Evolutionary conservation across 805 yeast species (phyloP).

Genomic region (Candida rishiriensis): DNA sequence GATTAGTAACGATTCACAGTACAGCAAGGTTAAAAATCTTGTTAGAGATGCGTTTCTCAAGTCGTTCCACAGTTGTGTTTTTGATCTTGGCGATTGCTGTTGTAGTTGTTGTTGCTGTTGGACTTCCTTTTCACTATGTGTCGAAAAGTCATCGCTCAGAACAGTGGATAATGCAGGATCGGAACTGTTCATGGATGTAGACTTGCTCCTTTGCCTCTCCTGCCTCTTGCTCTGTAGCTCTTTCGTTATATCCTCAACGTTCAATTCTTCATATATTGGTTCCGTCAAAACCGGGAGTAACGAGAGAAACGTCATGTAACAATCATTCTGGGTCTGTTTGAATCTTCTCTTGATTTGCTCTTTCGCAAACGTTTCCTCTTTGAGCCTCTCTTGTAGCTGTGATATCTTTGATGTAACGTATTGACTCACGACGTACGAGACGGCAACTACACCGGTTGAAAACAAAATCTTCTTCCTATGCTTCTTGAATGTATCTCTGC

Average conservation of each 20-base stretch:
- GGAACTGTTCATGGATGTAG: constrained; percentile 5
- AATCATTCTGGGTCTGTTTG: constrained; percentile 88
- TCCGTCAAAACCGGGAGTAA: constrained; percentile 70
- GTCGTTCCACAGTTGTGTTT: constrained; percentile 78
- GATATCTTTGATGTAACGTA: constrained; percentile 41
- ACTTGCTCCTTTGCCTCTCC: constrained; percentile 19
- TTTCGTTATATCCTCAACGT: constrained; percentile 69
- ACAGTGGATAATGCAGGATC: constrained; percentile 24
- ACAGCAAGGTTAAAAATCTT: constrained; percentile 65
- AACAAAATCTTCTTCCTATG: constrained; percentile 41
- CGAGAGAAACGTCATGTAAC: constrained; percentile 77
- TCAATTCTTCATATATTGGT: constrained; percentile 56
- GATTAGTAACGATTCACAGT: constrained; percentile 64
- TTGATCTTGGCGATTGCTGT: constrained; percentile 31
- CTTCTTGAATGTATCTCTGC: constrained; percentile 36
- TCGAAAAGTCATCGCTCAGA: constrained; percentile 38
- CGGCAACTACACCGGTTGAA: constrained; percentile 41
- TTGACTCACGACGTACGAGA: constrained; percentile 39
- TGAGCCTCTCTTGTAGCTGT: constrained; percentile 47
- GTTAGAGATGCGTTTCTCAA: constrained; percentile 72
- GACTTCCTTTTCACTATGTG: constrained; percentile 13
- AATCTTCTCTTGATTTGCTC: constrained; percentile 78
- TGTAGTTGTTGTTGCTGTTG: constrained; percentile 20
- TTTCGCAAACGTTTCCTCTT: constrained; percentile 54
- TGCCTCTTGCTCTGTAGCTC: constrained; percentile 61